Evolutionary conservation across 345 rosid genomes (phyloP).

Genomic region (Tarenaya hassleriana): DNA sequence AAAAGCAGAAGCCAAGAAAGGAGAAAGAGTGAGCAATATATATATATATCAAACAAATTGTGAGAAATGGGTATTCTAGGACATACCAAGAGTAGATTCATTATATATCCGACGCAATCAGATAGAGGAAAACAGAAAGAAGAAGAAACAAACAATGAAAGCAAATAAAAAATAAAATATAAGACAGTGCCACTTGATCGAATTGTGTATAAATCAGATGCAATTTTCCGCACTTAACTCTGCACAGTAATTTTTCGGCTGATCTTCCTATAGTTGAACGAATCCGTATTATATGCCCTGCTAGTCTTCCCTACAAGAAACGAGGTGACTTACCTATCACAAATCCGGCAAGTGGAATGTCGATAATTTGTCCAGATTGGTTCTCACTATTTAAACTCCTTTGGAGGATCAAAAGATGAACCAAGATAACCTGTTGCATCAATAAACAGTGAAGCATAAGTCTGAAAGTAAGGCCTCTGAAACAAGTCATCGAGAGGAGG

Average conservation of each 20-base stretch:
- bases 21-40: conserved; percentile 5
- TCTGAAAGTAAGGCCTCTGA: conserved; percentile 1
- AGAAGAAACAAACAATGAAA: no score
- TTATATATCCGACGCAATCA: no score
- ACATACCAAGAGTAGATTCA: no score
- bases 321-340: conserved; percentile 52
- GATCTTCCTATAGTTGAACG: neutral
- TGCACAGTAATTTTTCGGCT: neutral
- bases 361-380: conserved; percentile 28
- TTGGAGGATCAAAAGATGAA: conserved; percentile 57
- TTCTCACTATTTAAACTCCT: conserved; percentile 25
- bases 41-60: neutral
- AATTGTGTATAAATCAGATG: conserved; percentile 5
- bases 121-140: no score
- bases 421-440: conserved; percentile 52
- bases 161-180: no score
- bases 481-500: conserved; percentile 4
- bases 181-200: no score
- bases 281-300: conserved; percentile 2
- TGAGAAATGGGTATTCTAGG: no score
- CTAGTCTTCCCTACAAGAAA: conserved; percentile 1
- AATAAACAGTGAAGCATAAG: conserved; percentile 14
- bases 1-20: conserved; percentile 14
- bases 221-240: neutral
- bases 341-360: conserved; percentile 74